phyloP scores from a whole-genome alignment of 768 basidiomycete species.

The Podaxis rugospora region DNA sequence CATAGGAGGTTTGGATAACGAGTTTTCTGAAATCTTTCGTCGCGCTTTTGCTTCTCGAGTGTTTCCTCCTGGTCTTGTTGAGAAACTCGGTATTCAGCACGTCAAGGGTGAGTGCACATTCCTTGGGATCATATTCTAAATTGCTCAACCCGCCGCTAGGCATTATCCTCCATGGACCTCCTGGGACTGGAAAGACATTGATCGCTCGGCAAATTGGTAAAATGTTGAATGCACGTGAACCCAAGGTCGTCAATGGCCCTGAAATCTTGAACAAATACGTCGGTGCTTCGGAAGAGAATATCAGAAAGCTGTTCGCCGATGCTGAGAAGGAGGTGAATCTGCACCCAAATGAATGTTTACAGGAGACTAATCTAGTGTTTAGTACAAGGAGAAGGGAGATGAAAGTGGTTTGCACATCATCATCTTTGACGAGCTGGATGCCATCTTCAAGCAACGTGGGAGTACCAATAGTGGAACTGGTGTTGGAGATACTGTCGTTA shows the following conservation, averaged over 20 bases:
- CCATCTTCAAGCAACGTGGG: slow-evolving; percentile 98
- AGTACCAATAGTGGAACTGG: slow-evolving; percentile 89
- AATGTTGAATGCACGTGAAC: slow-evolving; percentile 97
- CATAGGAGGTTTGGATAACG: slow-evolving; percentile 93
- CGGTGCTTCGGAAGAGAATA: slow-evolving; percentile 95
- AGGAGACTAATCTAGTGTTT: neutral
- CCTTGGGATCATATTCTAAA: neutral
- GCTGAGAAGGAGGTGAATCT: slow-evolving; percentile 76
- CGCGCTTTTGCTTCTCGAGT: slow-evolving; percentile 97
- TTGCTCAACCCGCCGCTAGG: slow-evolving; percentile 36
- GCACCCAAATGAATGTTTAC: neutral
- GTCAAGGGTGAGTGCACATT: slow-evolving; percentile 72
- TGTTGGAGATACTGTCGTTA: slow-evolving; percentile 98
- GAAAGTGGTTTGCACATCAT: slow-evolving; percentile 98
- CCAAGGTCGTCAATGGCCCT: slow-evolving; percentile 97
- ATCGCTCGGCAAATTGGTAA: slow-evolving; percentile 99
- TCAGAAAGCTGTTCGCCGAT: slow-evolving; percentile 95
- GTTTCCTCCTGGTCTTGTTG: slow-evolving; percentile 95
- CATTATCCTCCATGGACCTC: slow-evolving; percentile 93
- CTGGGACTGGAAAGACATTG: slow-evolving; percentile 97
- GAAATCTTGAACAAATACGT: slow-evolving; percentile 98
- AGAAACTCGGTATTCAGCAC: slow-evolving; percentile 97
- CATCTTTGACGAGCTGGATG: slow-evolving; percentile 98
- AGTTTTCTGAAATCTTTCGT: slow-evolving; percentile 96
- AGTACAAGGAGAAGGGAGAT: slow-evolving; percentile 95